Evolutionary conservation across 192 early-diverging fungal species (phyloP).

Genomic region (Umbelopsis ramanniana): DNA sequence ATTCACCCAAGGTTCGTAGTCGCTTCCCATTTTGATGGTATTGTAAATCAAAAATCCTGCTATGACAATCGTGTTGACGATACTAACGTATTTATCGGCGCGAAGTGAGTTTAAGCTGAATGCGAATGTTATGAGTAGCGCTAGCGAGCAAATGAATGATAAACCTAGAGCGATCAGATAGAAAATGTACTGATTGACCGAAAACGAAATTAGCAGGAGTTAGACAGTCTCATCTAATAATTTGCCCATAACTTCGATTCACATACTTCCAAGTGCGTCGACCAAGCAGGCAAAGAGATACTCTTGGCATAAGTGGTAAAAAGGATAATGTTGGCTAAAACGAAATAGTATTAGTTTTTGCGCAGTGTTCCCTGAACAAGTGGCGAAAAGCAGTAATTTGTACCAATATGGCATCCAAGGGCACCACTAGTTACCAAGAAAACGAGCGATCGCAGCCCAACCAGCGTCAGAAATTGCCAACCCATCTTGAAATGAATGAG

Average conservation of each 20-base stretch:
- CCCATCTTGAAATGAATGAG: slow-evolving; percentile 4
- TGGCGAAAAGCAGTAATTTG: background rate
- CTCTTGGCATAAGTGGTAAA: background rate
- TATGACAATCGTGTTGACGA: background rate
- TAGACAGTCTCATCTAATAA: background rate
- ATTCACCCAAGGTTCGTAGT: slow-evolving; percentile 6
- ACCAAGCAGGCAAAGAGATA: slow-evolving; percentile 3
- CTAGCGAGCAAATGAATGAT: background rate
- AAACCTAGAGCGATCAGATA: slow-evolving; percentile 6
- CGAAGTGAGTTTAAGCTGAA: background rate
- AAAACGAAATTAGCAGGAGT: background rate
- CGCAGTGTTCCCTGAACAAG: background rate
- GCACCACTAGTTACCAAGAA: background rate
- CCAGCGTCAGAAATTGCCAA: slow-evolving; percentile 5
- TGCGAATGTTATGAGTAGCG: background rate
- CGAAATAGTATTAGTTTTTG: background rate
- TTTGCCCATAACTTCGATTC: too few species aligned
- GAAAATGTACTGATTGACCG: background rate
- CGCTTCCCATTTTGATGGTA: background rate
- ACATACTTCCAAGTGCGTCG: background rate
- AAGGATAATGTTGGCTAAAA: slow-evolving; percentile 5
- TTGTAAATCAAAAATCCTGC: slow-evolving; percentile 16
- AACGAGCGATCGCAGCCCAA: background rate
- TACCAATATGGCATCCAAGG: slow-evolving; percentile 8
- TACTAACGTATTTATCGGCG: background rate